A percentile compares a stretch with the other conserved stretches of the same genome.
phyloP scores from a whole-genome alignment of 1,284 basidiomycete genomes.

The Flammula alnicola region DNA sequence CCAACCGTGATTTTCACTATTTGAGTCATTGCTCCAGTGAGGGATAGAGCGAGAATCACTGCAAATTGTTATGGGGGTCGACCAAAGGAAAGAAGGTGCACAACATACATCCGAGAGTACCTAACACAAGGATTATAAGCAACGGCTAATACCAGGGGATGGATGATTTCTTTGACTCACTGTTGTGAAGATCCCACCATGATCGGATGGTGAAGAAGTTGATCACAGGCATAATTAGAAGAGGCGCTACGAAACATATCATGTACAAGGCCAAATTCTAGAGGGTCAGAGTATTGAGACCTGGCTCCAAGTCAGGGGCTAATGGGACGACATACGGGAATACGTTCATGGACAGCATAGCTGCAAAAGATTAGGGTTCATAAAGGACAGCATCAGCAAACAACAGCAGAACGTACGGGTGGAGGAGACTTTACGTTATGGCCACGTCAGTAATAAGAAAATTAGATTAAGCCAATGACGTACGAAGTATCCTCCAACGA shows the following conservation, averaged over 20 bases:
- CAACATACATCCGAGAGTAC: conserved; percentile 70
- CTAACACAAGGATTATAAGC: conserved; percentile 25
- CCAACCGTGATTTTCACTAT: conserved; percentile 89
- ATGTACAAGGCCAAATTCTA: conserved; percentile 65
- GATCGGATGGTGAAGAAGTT: conserved; percentile 75
- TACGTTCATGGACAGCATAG: conserved; percentile 82
- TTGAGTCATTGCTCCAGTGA: conserved; percentile 85
- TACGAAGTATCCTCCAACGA: conserved; percentile 81
- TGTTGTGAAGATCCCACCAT: conserved; percentile 89
- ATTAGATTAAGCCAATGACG: conserved; percentile 28
- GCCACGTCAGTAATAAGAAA: conserved; percentile 10
- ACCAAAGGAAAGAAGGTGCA: conserved; percentile 14
- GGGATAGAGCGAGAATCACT: conserved; percentile 77
- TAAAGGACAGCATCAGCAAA: conserved; percentile 11
- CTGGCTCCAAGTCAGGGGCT: not conserved
- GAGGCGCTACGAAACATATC: conserved; percentile 72
- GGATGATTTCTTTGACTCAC: conserved; percentile 42
- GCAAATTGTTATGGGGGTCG: conserved; percentile 4
- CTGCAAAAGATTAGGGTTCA: conserved; percentile 46
- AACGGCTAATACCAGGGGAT: not conserved
- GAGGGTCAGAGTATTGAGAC: conserved; percentile 11
- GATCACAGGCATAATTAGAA: conserved; percentile 69
- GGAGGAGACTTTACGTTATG: conserved; percentile 5
- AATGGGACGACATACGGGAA: conserved; percentile 59
- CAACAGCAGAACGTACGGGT: conserved; percentile 14